Evolutionary conservation across 768 basidiomycete species (phyloP).

Genomic region (Ramaria sp.): DNA sequence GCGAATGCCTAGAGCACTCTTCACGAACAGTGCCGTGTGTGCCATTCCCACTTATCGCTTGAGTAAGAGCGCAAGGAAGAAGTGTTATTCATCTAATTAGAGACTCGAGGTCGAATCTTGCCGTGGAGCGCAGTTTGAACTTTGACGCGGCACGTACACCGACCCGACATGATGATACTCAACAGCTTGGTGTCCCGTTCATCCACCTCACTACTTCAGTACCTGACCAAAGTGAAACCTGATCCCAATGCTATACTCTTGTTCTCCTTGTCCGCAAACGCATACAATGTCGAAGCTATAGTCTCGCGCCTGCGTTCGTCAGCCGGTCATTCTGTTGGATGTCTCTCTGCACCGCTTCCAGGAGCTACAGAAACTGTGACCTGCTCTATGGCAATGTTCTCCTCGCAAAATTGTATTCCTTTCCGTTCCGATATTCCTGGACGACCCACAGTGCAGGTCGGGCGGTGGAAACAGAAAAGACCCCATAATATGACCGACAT

Average conservation of each 20-base stretch:
- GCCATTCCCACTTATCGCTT: background rate
- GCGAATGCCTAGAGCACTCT: background rate
- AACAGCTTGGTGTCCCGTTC: constrained; percentile 19
- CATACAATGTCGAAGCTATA: constrained; percentile 24
- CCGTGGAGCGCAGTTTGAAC: too few relatives aligned
- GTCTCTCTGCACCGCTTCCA: constrained; percentile 45
- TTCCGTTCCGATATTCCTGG: constrained; percentile 62
- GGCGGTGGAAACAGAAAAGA: constrained; percentile 36
- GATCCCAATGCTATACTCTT: constrained; percentile 32
- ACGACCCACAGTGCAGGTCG: constrained; percentile 47
- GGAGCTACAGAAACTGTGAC: constrained; percentile 23
- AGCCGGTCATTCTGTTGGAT: constrained; percentile 39
- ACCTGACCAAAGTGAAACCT: constrained; percentile 23
- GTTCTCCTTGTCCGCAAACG: constrained; percentile 39
- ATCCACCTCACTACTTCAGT: constrained; percentile 23
- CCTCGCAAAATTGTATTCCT: constrained; percentile 28
- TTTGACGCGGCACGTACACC: too few relatives aligned
- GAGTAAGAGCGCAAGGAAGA: too few relatives aligned
- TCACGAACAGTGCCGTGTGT: constrained; percentile 4
- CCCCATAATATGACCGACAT: background rate
- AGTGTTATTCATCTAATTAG: too few relatives aligned
- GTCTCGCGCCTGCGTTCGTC: constrained; percentile 16
- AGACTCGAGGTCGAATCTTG: too few relatives aligned
- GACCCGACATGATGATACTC: background rate
- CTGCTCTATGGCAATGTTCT: constrained; percentile 50